These are phyloP conservation scores for Mycena sp. DNA, from an alignment of 1,284 basidiomycete genomes.

Conservation along the genomic window DNA sequence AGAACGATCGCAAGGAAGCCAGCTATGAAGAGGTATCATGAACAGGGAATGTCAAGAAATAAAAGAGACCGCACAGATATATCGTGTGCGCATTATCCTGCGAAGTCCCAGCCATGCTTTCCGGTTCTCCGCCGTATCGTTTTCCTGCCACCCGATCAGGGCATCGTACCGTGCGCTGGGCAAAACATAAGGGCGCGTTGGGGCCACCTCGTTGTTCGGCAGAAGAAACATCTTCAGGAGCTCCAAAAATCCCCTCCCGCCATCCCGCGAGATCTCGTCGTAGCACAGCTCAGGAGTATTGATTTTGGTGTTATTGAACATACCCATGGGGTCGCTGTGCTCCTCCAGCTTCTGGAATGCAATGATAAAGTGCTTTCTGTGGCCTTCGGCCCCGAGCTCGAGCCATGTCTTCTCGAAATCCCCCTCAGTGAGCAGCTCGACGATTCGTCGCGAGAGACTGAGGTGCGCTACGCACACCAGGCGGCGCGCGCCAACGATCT, in stretches of 20 bases:
- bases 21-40: background rate
- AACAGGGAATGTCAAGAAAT: background rate
- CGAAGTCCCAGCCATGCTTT: slow-evolving; percentile 15
- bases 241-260: slow-evolving; percentile 27
- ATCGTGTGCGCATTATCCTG: slow-evolving; percentile 20
- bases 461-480: slow-evolving; percentile 12
- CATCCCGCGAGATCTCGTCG: slow-evolving; percentile 18
- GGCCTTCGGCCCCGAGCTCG: slow-evolving; percentile 10
- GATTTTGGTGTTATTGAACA: slow-evolving; percentile 9
- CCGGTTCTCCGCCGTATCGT: slow-evolving; percentile 13
- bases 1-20: slow-evolving; percentile 7
- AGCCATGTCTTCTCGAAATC: slow-evolving; percentile 27
- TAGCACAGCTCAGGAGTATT: slow-evolving; percentile 26
- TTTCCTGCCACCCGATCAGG: slow-evolving; percentile 23
- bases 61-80: slow-evolving; percentile 21
- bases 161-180: slow-evolving; percentile 20
- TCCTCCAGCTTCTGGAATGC: slow-evolving; percentile 23
- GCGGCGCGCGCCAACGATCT: slow-evolving; percentile 26
- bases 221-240: slow-evolving; percentile 27
- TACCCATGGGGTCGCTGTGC: background rate
- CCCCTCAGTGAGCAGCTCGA: slow-evolving; percentile 19
- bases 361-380: slow-evolving; percentile 19
- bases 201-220: slow-evolving; percentile 23
- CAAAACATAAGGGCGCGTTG: slow-evolving; percentile 23
- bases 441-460: slow-evolving; percentile 8